phyloP scores from a whole-genome alignment of 164 flowering plant genomes.

The Malania oleifera region DNA sequence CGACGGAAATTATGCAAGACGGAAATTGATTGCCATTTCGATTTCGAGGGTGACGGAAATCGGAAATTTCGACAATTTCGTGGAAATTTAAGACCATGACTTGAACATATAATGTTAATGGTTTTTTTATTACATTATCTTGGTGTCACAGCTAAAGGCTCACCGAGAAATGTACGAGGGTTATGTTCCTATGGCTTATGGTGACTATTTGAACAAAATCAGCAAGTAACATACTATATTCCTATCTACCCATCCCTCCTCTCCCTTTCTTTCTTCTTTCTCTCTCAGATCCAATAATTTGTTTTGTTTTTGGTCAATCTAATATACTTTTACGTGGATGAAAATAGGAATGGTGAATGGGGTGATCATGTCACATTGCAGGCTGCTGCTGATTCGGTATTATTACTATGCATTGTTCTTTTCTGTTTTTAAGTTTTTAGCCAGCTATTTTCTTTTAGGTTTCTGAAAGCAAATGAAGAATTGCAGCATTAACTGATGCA shows the following conservation, averaged over 20 bases:
- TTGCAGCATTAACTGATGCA: no score
- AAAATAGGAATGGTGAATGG: conserved; percentile 5
- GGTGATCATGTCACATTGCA: conserved; percentile 9
- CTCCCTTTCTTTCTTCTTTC: background rate
- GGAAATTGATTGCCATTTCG: no score
- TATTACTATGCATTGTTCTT: no score
- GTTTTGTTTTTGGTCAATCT: background rate
- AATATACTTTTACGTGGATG: background rate
- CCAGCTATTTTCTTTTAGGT: no score
- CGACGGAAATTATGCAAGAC: no score
- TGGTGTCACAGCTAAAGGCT: background rate
- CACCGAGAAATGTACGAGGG: background rate
- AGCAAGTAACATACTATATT: conserved; percentile 1
- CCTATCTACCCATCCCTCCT: no score
- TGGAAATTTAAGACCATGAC: no score
- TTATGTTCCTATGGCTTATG: conserved; percentile 7
- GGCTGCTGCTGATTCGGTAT: conserved; percentile 8
- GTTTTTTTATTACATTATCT: background rate
- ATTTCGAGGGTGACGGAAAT: no score
- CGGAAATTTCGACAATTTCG: no score
- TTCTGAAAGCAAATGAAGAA: no score
- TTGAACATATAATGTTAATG: no score
- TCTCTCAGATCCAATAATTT: background rate
- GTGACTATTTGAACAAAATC: conserved; percentile 1
- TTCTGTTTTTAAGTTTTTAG: no score